A percentile compares a stretch with the other conserved stretches of the same genome.
Evolutionary conservation across 2,329 filamentous ascomycete genomes (phyloP).

Genomic region (Trichoderma citrinoviride): DNA sequence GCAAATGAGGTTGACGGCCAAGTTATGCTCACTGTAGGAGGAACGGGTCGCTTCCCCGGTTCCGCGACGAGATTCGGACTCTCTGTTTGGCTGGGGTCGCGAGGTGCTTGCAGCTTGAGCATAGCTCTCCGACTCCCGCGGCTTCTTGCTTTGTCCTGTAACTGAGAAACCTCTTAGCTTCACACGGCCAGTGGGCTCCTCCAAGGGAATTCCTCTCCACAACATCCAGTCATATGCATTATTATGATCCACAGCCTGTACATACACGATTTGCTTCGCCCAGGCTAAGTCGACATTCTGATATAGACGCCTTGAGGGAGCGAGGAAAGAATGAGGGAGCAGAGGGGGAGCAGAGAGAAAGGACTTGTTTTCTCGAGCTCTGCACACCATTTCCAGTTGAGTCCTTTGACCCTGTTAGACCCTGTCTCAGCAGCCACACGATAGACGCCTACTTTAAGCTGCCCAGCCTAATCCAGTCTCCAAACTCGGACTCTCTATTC

Average conservation of each 20-base stretch:
- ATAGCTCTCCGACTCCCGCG: slow-evolving; percentile 31
- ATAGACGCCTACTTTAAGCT: slow-evolving; percentile 27
- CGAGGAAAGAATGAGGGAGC: slow-evolving; percentile 26
- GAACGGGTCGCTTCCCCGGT: slow-evolving; percentile 25
- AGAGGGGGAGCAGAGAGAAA: slow-evolving; percentile 30
- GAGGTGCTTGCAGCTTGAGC: slow-evolving; percentile 27
- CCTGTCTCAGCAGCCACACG: slow-evolving; percentile 46
- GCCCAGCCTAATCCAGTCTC: background rate
- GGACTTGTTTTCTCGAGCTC: slow-evolving; percentile 34
- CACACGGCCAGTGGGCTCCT: slow-evolving; percentile 3
- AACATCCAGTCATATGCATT: slow-evolving; percentile 16
- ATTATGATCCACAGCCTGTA: slow-evolving; percentile 2
- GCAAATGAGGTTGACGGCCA: slow-evolving; percentile 22
- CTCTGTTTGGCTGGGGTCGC: slow-evolving; percentile 33
- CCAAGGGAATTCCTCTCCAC: background rate
- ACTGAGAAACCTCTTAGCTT: slow-evolving; percentile 21
- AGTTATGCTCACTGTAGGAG: slow-evolving; percentile 24
- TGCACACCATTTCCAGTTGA: slow-evolving; percentile 36
- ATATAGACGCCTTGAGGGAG: slow-evolving; percentile 12
- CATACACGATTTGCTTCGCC: slow-evolving; percentile 19
- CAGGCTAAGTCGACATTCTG: slow-evolving; percentile 17
- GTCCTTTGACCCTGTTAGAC: slow-evolving; percentile 41
- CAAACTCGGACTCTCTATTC: background rate
- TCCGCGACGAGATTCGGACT: slow-evolving; percentile 17
- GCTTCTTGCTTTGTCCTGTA: slow-evolving; percentile 33